phyloP scores from a whole-genome alignment of 345 rosid genomes.

The Microthlaspi erraticum region DNA sequence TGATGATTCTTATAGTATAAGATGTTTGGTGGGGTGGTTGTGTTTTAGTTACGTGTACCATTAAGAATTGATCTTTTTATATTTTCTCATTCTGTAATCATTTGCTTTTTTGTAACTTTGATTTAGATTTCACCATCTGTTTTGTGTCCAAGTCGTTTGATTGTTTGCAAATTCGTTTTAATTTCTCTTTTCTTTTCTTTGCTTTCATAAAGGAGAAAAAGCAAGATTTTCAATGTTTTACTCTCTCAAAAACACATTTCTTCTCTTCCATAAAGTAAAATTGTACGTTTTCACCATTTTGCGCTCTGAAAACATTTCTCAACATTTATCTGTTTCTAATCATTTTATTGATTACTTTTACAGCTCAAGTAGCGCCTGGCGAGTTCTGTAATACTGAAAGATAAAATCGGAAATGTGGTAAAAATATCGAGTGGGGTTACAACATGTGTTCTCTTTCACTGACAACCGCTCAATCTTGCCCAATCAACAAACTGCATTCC shows the following conservation, averaged over 20 bases:
- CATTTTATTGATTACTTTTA: constrained; percentile 8
- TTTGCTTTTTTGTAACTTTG: constrained; percentile 30
- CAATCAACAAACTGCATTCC: constrained; percentile 95
- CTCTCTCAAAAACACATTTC: background rate
- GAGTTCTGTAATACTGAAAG: constrained; percentile 18
- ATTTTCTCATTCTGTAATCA: constrained; percentile 33
- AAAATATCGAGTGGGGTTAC: background rate
- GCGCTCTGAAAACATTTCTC: background rate
- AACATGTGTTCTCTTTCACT: constrained; percentile 38
- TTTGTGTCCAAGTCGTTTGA: constrained; percentile 2
- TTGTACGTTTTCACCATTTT: background rate
- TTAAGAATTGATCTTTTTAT: background rate
- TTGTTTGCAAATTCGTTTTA: constrained; percentile 16
- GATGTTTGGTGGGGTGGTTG: constrained; percentile 45
- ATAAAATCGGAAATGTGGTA: constrained; percentile 6
- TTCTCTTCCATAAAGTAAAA: background rate
- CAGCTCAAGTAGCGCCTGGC: constrained; percentile 24
- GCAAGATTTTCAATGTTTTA: background rate
- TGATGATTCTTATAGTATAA: constrained; percentile 37
- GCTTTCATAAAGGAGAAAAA: background rate
- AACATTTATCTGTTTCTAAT: background rate
- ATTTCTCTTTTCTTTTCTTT: background rate
- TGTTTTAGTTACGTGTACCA: constrained; percentile 38
- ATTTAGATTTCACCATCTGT: constrained; percentile 45
- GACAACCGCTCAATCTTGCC: constrained; percentile 81